A percentile compares a stretch with the other conserved stretches of the same genome.
These are phyloP conservation scores for Silybum marianum DNA, from an alignment of 129 eudicot species.

Conservation along the genomic window DNA sequence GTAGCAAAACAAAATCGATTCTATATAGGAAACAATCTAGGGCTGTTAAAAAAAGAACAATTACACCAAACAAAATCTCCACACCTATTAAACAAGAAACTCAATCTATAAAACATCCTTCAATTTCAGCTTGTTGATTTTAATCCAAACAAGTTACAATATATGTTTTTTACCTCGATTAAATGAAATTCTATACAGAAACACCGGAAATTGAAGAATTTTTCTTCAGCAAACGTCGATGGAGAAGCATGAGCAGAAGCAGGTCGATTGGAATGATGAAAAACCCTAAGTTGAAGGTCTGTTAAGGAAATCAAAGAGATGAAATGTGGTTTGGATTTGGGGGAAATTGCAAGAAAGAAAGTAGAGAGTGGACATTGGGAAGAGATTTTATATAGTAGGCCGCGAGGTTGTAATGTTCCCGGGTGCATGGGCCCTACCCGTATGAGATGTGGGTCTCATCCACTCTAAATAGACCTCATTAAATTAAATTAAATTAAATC, in stretches of 20 bases:
- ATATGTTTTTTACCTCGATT: slow-evolving; percentile 15
- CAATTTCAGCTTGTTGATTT: not conserved
- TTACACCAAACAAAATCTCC: slow-evolving; percentile 4
- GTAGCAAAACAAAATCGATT: slow-evolving; percentile 7
- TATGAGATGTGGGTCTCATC: slow-evolving; percentile 21
- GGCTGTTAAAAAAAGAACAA: slow-evolving; percentile 10
- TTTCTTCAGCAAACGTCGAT: slow-evolving; percentile 5
- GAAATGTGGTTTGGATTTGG: slow-evolving; percentile 14
- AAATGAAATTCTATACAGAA: slow-evolving; percentile 7
- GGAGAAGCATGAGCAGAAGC: not conserved
- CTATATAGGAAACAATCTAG: slow-evolving; percentile 21
- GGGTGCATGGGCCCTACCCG: slow-evolving; percentile 32
- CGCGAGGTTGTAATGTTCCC: slow-evolving; percentile 30
- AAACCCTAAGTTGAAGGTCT: slow-evolving; percentile 19
- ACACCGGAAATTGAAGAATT: not conserved
- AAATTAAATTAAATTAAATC: no score
- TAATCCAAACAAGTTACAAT: not conserved
- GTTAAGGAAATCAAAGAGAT: not conserved
- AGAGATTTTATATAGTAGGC: slow-evolving; percentile 20
- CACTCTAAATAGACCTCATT: slow-evolving; percentile 16
- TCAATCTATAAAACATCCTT: slow-evolving; percentile 4
- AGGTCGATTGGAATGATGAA: not conserved
- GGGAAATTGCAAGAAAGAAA: slow-evolving; percentile 21
- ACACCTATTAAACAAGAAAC: not conserved
- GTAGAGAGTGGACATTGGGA: slow-evolving; percentile 38